Evolutionary conservation across 2,329 filamentous ascomycete species (phyloP).

Genomic region (Trichoderma arundinaceum): DNA sequence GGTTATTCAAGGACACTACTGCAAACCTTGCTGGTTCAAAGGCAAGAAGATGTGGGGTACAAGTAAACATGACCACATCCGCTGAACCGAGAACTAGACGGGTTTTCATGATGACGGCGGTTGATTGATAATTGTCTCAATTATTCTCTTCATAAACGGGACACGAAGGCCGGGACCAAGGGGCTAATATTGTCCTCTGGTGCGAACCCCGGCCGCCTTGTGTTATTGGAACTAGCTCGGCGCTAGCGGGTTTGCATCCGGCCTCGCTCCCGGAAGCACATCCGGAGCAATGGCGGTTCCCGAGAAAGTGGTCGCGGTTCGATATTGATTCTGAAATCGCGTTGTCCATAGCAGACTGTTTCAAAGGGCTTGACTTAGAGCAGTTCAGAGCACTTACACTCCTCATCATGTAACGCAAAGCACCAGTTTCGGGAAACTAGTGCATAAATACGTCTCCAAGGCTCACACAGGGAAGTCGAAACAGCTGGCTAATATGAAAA

Average conservation of each 20-base stretch:
- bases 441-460: background rate
- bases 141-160: background rate
- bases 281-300: background rate
- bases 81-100: background rate
- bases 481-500: background rate
- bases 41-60: background rate
- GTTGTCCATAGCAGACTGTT: background rate
- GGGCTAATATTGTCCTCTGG: background rate
- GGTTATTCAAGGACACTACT: no score
- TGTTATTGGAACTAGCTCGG: background rate
- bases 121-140: background rate
- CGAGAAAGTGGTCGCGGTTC: background rate
- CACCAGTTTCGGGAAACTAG: background rate
- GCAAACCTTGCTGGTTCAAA: background rate
- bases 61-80: background rate
- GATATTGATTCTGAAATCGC: background rate
- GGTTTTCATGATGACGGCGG: background rate
- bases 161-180: background rate
- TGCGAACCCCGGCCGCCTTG: background rate
- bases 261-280: background rate
- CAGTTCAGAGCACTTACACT: background rate
- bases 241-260: background rate
- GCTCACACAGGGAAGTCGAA: background rate
- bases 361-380: no score
- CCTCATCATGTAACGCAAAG: background rate